Base-by-base conservation (phyloP, 805 yeast species). In the Komagataella kurtzmanii region DNA sequence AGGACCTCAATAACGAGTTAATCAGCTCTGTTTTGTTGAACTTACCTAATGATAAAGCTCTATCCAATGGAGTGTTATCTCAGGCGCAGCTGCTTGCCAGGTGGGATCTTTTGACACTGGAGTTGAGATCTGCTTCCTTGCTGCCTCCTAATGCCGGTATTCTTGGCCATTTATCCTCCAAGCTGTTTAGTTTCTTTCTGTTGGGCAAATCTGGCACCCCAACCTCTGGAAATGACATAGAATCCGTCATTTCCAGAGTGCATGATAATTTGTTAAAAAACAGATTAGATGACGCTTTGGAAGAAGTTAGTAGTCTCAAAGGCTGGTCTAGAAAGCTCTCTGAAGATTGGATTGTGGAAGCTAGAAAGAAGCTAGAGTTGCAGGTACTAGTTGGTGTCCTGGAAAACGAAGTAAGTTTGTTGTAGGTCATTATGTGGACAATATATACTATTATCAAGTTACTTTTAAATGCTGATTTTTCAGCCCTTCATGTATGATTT, bases 91-190 rank as follows among this genome's bases (percentile, higher is more conserved):
- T 89, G 48, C 75, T 84, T 55, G 74, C 85, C 45, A 81, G 95
- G 61, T 88, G 96, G 87, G 79, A 81, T 56, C 70, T 82, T 51
- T 74, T 93, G 54, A 82, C 77, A 19, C 93, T 95, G 14, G 96
- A 91, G 69, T 79, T 93, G 63, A 83, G 96, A 66, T 80, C 88
- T 30, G 90, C 95, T 6, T 81, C 97, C 3, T 71, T 93, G 59
- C 77, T 90, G 55, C 97, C 98, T 52, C 95, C 95, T 59, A 87
- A 91, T 62, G 96, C 99, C 23, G 99, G 99, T 62, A 77, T 93
- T 51, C 77, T 91, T 59, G 98, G 97, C 30, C 97, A 93, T 67
- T 65, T 89, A 46, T 77, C 95, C 6, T 90, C 98, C 17, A 73
- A 76, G 57, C 52, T 88, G 7, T 85, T 90, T 63, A 84, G 95